phyloP scores from a whole-genome alignment of 345 rosid genomes.

The Citrus unshiu region DNA sequence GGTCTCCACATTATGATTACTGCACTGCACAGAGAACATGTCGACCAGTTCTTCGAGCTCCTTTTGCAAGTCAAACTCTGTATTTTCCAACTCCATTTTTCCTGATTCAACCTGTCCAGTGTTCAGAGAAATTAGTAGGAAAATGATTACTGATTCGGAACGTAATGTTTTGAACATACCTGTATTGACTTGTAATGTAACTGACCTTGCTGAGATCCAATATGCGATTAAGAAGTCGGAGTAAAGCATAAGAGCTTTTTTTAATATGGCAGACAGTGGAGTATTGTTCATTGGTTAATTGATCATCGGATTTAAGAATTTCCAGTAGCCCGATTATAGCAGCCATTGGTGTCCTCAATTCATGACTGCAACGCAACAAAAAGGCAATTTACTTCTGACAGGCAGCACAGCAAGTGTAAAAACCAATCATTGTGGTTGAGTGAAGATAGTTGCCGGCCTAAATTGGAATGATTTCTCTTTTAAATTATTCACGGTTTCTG shows the following conservation, averaged over 20 bases:
- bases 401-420: background rate
- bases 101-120: slow-evolving; percentile 86
- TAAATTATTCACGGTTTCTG: background rate
- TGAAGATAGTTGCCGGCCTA: background rate
- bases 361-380: slow-evolving; percentile 63
- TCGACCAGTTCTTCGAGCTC: slow-evolving; percentile 97
- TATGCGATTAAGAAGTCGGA: slow-evolving; percentile 92
- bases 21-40: slow-evolving; percentile 97
- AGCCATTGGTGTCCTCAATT: slow-evolving; percentile 98
- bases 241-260: slow-evolving; percentile 90
- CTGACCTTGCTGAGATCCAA: slow-evolving; percentile 95
- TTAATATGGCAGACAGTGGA: slow-evolving; percentile 90
- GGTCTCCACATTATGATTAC: slow-evolving; percentile 88
- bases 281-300: slow-evolving; percentile 86
- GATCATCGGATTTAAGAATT: slow-evolving; percentile 83
- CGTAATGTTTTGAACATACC: background rate
- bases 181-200: background rate
- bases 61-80: slow-evolving; percentile 83
- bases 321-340: slow-evolving; percentile 97
- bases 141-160: slow-evolving; percentile 1
- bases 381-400: slow-evolving; percentile 8
- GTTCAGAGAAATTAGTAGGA: slow-evolving; percentile 10
- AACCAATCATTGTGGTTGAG: background rate
- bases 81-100: slow-evolving; percentile 87
- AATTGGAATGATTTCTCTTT: background rate